phyloP scores from a whole-genome alignment of 2,329 filamentous ascomycete genomes.

The Pseudogymnoascus sp. region DNA sequence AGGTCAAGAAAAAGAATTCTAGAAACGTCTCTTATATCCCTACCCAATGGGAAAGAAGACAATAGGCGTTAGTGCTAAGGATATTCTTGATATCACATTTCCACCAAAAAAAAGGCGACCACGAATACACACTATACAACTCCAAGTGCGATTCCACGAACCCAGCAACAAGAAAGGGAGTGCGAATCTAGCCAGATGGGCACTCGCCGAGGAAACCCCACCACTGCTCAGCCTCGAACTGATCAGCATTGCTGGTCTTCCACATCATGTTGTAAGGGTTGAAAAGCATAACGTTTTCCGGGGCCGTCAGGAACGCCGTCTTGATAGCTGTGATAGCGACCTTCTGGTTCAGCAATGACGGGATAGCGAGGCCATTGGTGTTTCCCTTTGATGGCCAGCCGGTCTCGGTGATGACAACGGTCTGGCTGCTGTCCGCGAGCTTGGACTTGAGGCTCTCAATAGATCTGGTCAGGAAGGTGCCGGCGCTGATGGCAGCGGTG shows the following conservation, averaged over 20 bases:
- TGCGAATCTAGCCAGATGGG: conserved; percentile 22
- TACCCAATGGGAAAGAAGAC: not conserved
- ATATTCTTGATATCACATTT: not conserved
- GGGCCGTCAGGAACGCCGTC: conserved; percentile 43
- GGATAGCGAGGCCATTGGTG: conserved; percentile 59
- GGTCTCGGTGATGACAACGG: conserved; percentile 68
- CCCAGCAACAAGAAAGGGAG: not conserved
- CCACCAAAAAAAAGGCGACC: not conserved
- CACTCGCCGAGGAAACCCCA: conserved; percentile 54
- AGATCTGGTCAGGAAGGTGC: conserved; percentile 55
- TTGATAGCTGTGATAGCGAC: conserved; percentile 58
- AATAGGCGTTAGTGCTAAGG: not conserved
- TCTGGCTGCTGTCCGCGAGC: conserved; percentile 41
- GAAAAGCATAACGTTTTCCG: conserved; percentile 57
- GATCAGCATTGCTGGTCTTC: conserved; percentile 56
- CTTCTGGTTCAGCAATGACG: conserved; percentile 56
- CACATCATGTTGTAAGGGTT: conserved; percentile 72
- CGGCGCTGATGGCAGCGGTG: conserved; percentile 50
- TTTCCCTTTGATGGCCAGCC: conserved; percentile 71
- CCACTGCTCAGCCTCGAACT: conserved; percentile 64
- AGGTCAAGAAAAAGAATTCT: not conserved
- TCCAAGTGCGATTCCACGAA: not conserved
- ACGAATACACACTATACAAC: not conserved
- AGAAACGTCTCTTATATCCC: not conserved
- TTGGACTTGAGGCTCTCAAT: conserved; percentile 37